A percentile compares a stretch with the other conserved stretches of the same genome.
Conservation (phyloP, 176 grass and related monocot species). For the Bothriochloa decipiens region DNA sequence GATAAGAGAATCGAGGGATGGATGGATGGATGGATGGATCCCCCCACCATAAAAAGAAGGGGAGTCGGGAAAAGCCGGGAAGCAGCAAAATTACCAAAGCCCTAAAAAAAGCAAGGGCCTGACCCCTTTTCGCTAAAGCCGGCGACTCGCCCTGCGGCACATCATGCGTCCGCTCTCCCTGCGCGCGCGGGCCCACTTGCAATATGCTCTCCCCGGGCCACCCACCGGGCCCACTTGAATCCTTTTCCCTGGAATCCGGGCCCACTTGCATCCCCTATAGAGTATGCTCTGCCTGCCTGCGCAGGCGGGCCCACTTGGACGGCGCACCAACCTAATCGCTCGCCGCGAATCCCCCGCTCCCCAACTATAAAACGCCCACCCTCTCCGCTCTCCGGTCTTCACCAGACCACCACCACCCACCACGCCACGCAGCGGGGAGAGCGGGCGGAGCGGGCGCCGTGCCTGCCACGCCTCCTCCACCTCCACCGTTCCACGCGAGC, state of each 20-base stretch:
- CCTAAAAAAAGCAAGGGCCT: conserved; percentile 10
- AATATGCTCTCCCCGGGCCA: conserved; percentile 32
- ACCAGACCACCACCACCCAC: not conserved
- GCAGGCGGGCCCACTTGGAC: conserved; percentile 1
- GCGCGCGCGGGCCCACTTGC: conserved; percentile 9
- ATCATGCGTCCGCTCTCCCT: conserved; percentile 34
- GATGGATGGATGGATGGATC: not conserved
- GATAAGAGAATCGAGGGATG: not conserved
- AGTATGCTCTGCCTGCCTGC: too few species aligned
- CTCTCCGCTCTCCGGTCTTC: not conserved
- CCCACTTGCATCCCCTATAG: too few species aligned
- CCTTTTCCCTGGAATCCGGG: too few species aligned
- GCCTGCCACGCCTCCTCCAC: conserved; percentile 34
- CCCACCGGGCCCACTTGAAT: too few species aligned
- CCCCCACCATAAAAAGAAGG: not conserved
- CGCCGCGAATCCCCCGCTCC: not conserved
- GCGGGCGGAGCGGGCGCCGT: conserved; percentile 26
- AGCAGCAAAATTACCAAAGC: conserved; percentile 18
- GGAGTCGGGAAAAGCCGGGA: not conserved
- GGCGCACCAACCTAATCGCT: conserved; percentile 6
- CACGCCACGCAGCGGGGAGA: not conserved
- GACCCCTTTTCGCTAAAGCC: not conserved
- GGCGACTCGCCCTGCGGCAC: not conserved
- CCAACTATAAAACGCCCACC: conserved; percentile 48
- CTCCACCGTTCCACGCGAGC: not conserved